phyloP scores from a whole-genome alignment of 202 grass and related monocot genomes.

The Musa balbisiana region DNA sequence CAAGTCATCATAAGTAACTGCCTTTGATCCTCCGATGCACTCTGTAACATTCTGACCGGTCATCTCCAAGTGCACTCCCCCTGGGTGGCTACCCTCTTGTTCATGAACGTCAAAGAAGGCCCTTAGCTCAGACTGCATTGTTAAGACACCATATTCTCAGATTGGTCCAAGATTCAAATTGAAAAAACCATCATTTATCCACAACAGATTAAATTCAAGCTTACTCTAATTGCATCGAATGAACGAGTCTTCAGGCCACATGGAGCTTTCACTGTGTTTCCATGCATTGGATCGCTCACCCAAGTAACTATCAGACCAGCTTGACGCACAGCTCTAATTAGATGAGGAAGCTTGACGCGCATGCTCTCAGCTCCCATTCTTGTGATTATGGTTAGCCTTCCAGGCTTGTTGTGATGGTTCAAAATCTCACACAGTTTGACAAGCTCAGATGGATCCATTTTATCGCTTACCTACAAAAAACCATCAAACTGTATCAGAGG shows the following conservation, averaged over 20 bases:
- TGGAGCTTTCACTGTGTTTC: conserved; percentile 61
- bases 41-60: conserved; percentile 71
- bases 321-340: conserved; percentile 55
- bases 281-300: conserved; percentile 77
- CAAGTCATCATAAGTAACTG: conserved; percentile 55
- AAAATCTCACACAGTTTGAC: conserved; percentile 59
- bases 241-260: conserved; percentile 63
- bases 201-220: neutral
- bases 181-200: neutral
- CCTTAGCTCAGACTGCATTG: conserved; percentile 47
- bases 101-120: conserved; percentile 77
- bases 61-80: conserved; percentile 79
- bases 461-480: conserved; percentile 59
- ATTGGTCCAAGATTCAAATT: neutral
- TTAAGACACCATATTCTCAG: neutral
- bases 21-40: conserved; percentile 60
- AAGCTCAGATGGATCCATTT: conserved; percentile 61
- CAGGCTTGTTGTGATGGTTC: conserved; percentile 64
- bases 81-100: conserved; percentile 55
- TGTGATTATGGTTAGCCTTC: conserved; percentile 65
- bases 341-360: conserved; percentile 48
- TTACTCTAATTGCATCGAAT: conserved; percentile 58
- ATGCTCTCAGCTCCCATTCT: conserved; percentile 72
- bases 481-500: neutral
- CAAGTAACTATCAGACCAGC: conserved; percentile 59